phyloP scores from a whole-genome alignment of 192 early-diverging fungal genomes.

The Gonapodya prolifera region DNA sequence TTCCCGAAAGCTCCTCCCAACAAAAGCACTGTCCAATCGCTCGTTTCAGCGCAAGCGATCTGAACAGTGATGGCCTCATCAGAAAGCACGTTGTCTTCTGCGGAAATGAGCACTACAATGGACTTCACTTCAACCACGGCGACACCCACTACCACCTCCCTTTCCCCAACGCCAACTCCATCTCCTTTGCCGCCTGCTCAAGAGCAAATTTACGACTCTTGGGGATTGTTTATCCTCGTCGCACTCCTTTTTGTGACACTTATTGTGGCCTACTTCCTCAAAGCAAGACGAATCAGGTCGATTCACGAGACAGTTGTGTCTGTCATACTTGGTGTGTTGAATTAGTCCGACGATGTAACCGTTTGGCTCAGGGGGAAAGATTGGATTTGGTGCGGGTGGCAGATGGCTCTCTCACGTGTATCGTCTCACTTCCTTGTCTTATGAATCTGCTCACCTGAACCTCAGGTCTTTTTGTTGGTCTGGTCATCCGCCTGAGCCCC shows the following conservation, averaged over 20 bases:
- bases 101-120: too few relatives aligned
- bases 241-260: slow-evolving; percentile 73
- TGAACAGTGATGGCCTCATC: too few relatives aligned
- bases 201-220: slow-evolving; percentile 60
- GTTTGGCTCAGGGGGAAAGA: background rate
- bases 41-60: too few relatives aligned
- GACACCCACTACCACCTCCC: background rate
- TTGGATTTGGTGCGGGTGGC: background rate
- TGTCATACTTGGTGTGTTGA: slow-evolving; percentile 65
- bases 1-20: too few relatives aligned
- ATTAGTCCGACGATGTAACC: background rate
- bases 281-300: slow-evolving; percentile 70
- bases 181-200: slow-evolving; percentile 22
- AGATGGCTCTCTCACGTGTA: slow-evolving; percentile 18
- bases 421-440: slow-evolving; percentile 15
- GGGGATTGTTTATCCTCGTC: slow-evolving; percentile 77
- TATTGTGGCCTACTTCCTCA: slow-evolving; percentile 78
- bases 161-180: background rate
- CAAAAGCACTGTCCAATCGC: too few relatives aligned
- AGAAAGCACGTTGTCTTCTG: too few relatives aligned
- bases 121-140: too few relatives aligned
- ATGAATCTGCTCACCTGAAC: background rate
- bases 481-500: slow-evolving; percentile 43
- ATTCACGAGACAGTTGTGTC: slow-evolving; percentile 94
- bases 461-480: slow-evolving; percentile 53